A percentile compares a stretch with the other conserved stretches of the same genome.
These are phyloP conservation scores for Xylaria intraflava DNA, from an alignment of 495 filamentous ascomycete species.

Conservation along the genomic window DNA sequence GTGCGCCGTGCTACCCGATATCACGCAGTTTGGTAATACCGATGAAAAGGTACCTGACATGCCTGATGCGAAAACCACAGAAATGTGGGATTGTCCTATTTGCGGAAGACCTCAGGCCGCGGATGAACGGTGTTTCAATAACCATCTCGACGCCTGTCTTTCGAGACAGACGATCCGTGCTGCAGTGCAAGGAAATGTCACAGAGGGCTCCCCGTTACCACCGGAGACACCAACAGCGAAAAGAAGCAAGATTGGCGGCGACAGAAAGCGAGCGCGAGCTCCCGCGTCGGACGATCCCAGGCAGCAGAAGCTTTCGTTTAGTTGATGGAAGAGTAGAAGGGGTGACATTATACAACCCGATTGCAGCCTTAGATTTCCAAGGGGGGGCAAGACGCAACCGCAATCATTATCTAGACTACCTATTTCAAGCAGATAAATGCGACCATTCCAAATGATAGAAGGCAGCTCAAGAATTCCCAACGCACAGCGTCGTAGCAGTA, in stretches of 20 bases:
- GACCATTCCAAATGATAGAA: too few species aligned
- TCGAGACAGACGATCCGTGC: slow-evolving; percentile 81
- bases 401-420: too few species aligned
- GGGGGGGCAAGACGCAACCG: neutral
- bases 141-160: slow-evolving; percentile 90
- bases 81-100: slow-evolving; percentile 81
- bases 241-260: slow-evolving; percentile 24
- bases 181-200: slow-evolving; percentile 52
- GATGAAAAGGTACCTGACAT: neutral
- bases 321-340: slow-evolving; percentile 9
- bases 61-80: slow-evolving; percentile 40
- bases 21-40: neutral
- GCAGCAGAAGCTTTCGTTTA: slow-evolving; percentile 43
- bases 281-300: slow-evolving; percentile 28
- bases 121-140: slow-evolving; percentile 76
- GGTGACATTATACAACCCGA: neutral
- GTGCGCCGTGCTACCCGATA: neutral
- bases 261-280: slow-evolving; percentile 30
- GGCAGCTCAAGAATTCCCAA: too few species aligned
- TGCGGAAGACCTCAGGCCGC: slow-evolving; percentile 67
- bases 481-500: too few species aligned
- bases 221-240: slow-evolving; percentile 18
- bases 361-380: neutral
- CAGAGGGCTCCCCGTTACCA: slow-evolving; percentile 7
- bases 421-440: too few species aligned